Base-by-base conservation (phyloP, 495 filamentous ascomycete genomes). In the Neurospora cerealis region DNA sequence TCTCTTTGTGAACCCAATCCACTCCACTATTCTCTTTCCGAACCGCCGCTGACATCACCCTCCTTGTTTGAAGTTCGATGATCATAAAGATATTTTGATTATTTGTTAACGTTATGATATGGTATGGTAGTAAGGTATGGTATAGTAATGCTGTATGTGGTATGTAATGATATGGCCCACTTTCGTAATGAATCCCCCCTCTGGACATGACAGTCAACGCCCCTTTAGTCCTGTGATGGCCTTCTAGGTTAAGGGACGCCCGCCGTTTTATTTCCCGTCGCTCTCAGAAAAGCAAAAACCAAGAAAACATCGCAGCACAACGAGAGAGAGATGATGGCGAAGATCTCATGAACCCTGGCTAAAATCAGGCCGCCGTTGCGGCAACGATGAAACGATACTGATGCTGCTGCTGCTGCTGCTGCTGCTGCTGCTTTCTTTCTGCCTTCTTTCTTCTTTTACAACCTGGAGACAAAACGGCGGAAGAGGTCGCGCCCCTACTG, bases 401-500 rank as follows among this genome's bases (percentile, higher is more conserved):
- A 32, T 60, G 11, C 9, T 32, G 21, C 0, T 48, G 39, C 1
- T 13, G 11, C 15, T 13, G 40, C 15, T 17, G 41, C 9, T 39
- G 19, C 17, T 54, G 46, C 46, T 54, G 46, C 54, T 32, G 28
- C 54, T 34, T 69, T 40, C 11, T n/a, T 38, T 38, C 36, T 15
- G 34, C 28, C n/a, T 38, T 48, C 38, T 21, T 69, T 69, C 36
- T 34, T 69, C 60, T 28, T 70, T 73, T 73, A 78, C 76, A 78
- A 70, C 69, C 70, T 69, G 44, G 76, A 78, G 73, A 78, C 74
- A 73, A 78, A 76, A 76, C 75, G 76, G 54, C 54, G 54, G 76
- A 76, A 75, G 76, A 78, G 76, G 76, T 71, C 73, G 74, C 73
- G 40, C 73, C 39, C 77, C 85, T 89, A 98, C 87, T 98, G 95